Conservation (phyloP, 2,329 filamentous ascomycete genomes). For the Cordyceps tenuipes region DNA sequence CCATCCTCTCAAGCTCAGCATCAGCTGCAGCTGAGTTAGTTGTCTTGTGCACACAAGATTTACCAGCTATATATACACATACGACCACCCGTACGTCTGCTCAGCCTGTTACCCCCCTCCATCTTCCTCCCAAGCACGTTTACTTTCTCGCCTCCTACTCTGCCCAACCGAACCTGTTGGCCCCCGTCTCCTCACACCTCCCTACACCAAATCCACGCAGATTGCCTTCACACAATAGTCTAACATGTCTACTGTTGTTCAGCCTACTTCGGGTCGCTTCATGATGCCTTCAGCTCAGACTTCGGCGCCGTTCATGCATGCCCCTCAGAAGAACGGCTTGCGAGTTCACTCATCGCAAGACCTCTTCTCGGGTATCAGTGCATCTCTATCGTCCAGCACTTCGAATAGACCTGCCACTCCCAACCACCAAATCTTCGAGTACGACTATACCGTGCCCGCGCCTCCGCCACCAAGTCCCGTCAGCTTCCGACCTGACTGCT, state of each 20-base stretch:
- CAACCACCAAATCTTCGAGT: slow-evolving; percentile 43
- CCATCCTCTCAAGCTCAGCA: background rate
- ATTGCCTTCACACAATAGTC: background rate
- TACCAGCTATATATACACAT: background rate
- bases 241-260: slow-evolving; percentile 8
- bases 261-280: slow-evolving; percentile 8
- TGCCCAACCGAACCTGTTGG: background rate
- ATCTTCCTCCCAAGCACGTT: background rate
- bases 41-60: background rate
- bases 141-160: background rate
- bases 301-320: slow-evolving; percentile 35
- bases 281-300: slow-evolving; percentile 27
- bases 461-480: slow-evolving; percentile 57
- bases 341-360: slow-evolving; percentile 39
- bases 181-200: background rate
- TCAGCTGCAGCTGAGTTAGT: background rate
- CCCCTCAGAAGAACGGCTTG: slow-evolving; percentile 36
- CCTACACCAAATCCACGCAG: background rate
- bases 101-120: background rate
- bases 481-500: slow-evolving; percentile 50
- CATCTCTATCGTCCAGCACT: slow-evolving; percentile 38
- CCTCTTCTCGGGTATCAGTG: slow-evolving; percentile 44
- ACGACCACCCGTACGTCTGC: background rate
- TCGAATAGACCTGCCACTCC: slow-evolving; percentile 36
- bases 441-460: slow-evolving; percentile 57